Conservation (phyloP, 2,329 filamentous ascomycete species). For the Paecilomyces niveus region DNA sequence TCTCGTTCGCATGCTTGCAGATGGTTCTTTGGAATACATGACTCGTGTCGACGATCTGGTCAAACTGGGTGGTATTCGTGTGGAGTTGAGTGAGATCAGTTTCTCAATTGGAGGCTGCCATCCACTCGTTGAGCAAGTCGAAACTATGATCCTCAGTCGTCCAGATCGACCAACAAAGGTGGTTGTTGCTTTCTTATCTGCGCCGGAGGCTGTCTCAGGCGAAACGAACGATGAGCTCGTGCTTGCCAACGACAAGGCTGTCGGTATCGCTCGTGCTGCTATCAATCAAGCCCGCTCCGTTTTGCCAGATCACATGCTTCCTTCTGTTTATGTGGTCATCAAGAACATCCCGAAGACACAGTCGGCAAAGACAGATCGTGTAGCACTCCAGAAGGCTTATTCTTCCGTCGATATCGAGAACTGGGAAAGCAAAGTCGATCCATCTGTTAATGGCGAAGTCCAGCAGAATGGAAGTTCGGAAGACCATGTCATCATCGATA, state of each 20-base stretch:
- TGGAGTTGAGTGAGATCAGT: conserved; percentile 25
- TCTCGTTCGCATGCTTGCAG: conserved; percentile 18
- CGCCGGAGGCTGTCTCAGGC: conserved; percentile 9
- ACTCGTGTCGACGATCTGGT: conserved; percentile 20
- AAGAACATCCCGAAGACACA: conserved; percentile 20
- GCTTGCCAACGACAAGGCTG: conserved; percentile 9
- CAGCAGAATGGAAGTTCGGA: neutral
- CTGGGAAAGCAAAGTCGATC: conserved; percentile 19
- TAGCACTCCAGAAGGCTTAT: conserved; percentile 19
- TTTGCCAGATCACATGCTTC: conserved; percentile 28
- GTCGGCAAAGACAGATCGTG: conserved; percentile 28
- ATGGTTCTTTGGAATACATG: conserved; percentile 19
- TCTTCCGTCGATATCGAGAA: conserved; percentile 16
- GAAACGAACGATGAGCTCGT: conserved; percentile 3
- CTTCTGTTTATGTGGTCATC: conserved; percentile 23
- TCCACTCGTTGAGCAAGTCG: conserved; percentile 22
- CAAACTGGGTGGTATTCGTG: conserved; percentile 19
- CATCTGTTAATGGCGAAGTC: neutral
- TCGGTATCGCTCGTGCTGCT: conserved; percentile 16
- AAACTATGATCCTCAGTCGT: conserved; percentile 22
- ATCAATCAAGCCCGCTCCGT: conserved; percentile 11
- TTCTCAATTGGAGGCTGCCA: conserved; percentile 25
- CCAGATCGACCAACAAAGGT: conserved; percentile 24
- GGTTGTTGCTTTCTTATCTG: conserved; percentile 28
- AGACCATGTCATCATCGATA: conserved; percentile 11